phyloP scores from a whole-genome alignment of 352 stramenopile genomes.

The Pythium brachiatum region DNA sequence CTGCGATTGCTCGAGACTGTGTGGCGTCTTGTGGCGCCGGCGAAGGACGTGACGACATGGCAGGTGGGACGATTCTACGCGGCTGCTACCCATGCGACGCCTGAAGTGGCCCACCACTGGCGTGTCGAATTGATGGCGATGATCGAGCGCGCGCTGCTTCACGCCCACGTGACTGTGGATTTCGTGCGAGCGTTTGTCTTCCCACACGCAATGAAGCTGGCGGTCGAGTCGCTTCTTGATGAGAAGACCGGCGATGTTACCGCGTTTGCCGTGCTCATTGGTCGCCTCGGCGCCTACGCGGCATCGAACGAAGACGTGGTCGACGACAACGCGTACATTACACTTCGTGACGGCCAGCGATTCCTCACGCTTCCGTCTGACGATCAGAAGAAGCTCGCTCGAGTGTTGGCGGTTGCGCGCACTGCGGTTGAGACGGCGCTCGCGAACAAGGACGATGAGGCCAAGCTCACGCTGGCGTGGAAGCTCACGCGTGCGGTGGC shows the following conservation, averaged over 20 bases:
- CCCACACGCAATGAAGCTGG: slow-evolving; percentile 51
- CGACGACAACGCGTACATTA: slow-evolving; percentile 43
- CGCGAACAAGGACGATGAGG: slow-evolving; percentile 7
- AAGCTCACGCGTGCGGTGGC: slow-evolving; percentile 65
- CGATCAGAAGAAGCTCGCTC: background rate
- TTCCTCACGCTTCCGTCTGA: slow-evolving; percentile 27
- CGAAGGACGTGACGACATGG: slow-evolving; percentile 28
- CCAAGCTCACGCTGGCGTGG: slow-evolving; percentile 54
- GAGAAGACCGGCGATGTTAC: slow-evolving; percentile 29
- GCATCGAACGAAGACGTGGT: slow-evolving; percentile 46
- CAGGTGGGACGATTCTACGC: slow-evolving; percentile 54
- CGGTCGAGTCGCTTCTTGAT: slow-evolving; percentile 42
- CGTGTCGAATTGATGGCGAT: slow-evolving; percentile 48
- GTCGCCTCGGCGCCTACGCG: slow-evolving; percentile 49
- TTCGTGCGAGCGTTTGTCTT: slow-evolving; percentile 63
- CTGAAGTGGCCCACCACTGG: slow-evolving; percentile 42
- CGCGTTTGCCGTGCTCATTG: slow-evolving; percentile 56
- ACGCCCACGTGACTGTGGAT: slow-evolving; percentile 40
- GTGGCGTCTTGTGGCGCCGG: slow-evolving; percentile 62
- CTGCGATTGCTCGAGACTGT: slow-evolving; percentile 55
- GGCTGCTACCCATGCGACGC: slow-evolving; percentile 8
- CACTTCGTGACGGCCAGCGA: slow-evolving; percentile 37
- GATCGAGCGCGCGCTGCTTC: slow-evolving; percentile 45
- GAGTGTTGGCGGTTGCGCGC: slow-evolving; percentile 1
- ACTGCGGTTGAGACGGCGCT: slow-evolving; percentile 3